phyloP scores from a whole-genome alignment of 331 rosid species.

The Malus hybrid region DNA sequence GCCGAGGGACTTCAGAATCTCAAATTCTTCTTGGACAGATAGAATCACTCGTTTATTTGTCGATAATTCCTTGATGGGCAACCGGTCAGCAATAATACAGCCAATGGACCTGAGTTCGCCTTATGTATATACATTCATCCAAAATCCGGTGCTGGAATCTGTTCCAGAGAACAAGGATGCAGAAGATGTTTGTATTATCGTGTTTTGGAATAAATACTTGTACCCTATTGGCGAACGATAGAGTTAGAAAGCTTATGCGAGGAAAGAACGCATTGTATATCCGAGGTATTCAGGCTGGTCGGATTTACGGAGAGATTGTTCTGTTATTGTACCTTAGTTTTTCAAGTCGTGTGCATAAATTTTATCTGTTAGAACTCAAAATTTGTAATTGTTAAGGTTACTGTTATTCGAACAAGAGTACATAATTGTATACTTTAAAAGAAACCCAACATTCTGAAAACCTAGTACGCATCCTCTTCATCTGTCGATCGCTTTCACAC shows the following conservation, averaged over 20 bases:
- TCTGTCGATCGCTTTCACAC: not conserved
- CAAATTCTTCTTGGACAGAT: constrained; percentile 41
- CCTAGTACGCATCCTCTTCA: not conserved
- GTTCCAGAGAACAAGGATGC: constrained; percentile 9
- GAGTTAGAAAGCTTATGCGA: constrained; percentile 2
- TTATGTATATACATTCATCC: constrained; percentile 22
- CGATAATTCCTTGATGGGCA: not conserved
- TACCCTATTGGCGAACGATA: constrained; percentile 4
- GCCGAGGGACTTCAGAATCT: constrained; percentile 77
- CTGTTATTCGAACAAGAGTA: too few relatives aligned
- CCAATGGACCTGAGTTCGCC: not conserved
- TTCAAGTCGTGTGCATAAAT: not conserved
- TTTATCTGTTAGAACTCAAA: not conserved
- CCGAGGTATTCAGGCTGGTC: not conserved
- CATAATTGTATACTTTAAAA: too few relatives aligned
- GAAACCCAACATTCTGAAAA: not conserved
- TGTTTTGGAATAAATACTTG: constrained; percentile 14
- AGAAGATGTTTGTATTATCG: constrained; percentile 1
- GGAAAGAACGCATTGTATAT: constrained; percentile 8
- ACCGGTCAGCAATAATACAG: not conserved
- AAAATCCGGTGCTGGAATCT: constrained; percentile 3
- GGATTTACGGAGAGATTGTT: constrained; percentile 14
- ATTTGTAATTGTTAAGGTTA: not conserved
- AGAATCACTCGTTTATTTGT: not conserved
- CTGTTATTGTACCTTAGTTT: constrained; percentile 10